Conservation (phyloP, 2,329 filamentous ascomycete genomes). For the Fusarium scirpi region DNA sequence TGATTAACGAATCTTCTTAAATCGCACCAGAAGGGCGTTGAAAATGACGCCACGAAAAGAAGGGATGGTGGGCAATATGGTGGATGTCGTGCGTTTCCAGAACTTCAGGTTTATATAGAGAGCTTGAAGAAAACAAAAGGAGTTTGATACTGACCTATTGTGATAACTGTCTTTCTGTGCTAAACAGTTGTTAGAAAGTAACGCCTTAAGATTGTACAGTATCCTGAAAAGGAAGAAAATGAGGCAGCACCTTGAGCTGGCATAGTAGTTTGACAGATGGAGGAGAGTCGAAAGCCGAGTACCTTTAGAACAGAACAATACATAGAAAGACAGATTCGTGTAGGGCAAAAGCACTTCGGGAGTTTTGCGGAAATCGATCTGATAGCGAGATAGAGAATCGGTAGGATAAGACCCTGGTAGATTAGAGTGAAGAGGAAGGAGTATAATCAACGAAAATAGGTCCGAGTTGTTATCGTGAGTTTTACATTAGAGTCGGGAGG, state of each 20-base stretch:
- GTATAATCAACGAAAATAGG: slow-evolving; percentile 16
- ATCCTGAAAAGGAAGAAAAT: not conserved
- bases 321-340: not conserved
- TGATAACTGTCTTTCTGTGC: not conserved
- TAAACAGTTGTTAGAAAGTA: not conserved
- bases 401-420: slow-evolving; percentile 1
- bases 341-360: not conserved
- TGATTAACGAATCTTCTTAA: slow-evolving; percentile 38
- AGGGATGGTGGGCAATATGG: slow-evolving; percentile 36
- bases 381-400: slow-evolving; percentile 19
- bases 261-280: not conserved
- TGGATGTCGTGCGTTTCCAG: slow-evolving; percentile 37
- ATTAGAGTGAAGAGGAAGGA: not conserved
- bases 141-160: slow-evolving; percentile 10
- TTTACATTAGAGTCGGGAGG: slow-evolving; percentile 30
- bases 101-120: slow-evolving; percentile 41
- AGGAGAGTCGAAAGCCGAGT: not conserved
- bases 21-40: slow-evolving; percentile 20
- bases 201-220: not conserved
- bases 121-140: slow-evolving; percentile 32
- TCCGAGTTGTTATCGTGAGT: slow-evolving; percentile 46
- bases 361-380: not conserved
- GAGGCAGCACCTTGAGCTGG: not conserved
- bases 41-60: slow-evolving; percentile 22
- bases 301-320: not conserved